Evolutionary conservation across 192 early-diverging fungal species (phyloP), one percentile per base, ranked within the genome.

Genomic region (Rhizoclosmatium sp.): DNA sequence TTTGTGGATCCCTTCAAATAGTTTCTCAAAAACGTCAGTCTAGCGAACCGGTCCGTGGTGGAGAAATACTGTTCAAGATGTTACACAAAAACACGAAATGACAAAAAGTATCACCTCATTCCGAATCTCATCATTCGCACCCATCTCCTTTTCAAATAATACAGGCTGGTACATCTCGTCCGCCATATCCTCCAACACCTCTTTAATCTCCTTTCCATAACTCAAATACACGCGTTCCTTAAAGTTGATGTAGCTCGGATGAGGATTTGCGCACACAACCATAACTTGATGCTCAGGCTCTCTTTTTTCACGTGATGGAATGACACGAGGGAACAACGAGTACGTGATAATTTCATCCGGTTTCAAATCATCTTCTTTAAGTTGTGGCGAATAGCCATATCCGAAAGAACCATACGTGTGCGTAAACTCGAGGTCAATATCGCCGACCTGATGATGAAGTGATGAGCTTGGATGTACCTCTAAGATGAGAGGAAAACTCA

Each of bases 381-480:
- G 66, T 58, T 82, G 68, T 12, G 65, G 74, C 3, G 85, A 87
- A n/a, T 75, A 69, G 7, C 87, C 87, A 60, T 88, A 88, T n/a
- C 87, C 87, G 66, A 88, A 87, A 23, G 56, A 47, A 2, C 87
- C 87, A 67, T 88, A 88, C 49, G 84, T 81, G 59, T 80, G 87
- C 4, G 87, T 88, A 16, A 88, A 62, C 51, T 88, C 87, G 48
- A 88, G 66, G 51, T 83, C 78, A 21, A 87, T 79, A 23, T 80
- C 75, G 21, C 87, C 87, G 1, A 88, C 78, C 16, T 68, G 48
- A 10, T 61, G 42, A 39, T 86, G 47, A 19, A 51, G 39, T 12
- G 59, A 42, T 82, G 65, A 83, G 14, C 85, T 16, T 65, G 73
- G 16, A 80, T 81, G 5, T 60, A 74, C 16, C 65, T 61, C 75